Base-by-base conservation (phyloP, 768 basidiomycete genomes). In the Xerocomus spinulosus region DNA sequence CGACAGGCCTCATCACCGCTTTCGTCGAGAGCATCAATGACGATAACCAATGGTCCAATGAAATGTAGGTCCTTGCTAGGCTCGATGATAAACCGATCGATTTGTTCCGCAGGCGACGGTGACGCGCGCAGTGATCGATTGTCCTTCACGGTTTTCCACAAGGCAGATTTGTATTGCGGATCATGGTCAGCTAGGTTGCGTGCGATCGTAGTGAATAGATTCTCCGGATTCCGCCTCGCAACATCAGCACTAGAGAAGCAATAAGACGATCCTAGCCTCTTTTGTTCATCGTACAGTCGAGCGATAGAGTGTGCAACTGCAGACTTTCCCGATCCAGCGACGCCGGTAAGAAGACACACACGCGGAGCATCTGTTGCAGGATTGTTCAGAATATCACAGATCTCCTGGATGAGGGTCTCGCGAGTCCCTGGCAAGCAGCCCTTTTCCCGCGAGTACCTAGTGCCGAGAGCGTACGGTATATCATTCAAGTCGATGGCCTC, bases 211-310 rank as follows among this genome's bases (percentile, higher is more conserved):
- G 50, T 55, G 48, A 62, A 61, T 12, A 64, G 14, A 44, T 54
- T 42, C 24, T 33, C 24, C 18, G 53, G 44, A 32, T 56, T 44
- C 23, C 49, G 49, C 25, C 36, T 42, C 13, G 40, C 40, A 14
- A 42, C 18, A 17, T 15, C 35, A 9, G 35, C 20, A 12, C 18
- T 44, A 24, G 52, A 24, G 36, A 64, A 56, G 28, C 51, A 65
- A 21, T 57, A 55, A 0, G 57, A 54, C 9, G 64, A 58, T 12
- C 61, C 64, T 1, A 66, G 52, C 20, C 61, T 52, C 10, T 39
- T 9, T 14, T 57, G 42, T 3, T 32, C 28, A 17, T 56, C 46
- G 14, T 59, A 58, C 18, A 40, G 13, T 9, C 39, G 39, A 7
- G 39, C 39, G 10, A 40, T 40, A 5, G 39, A 40, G 9, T 40